Base-by-base conservation (phyloP, 306 rosid species). In the Quercus engelmannii region DNA sequence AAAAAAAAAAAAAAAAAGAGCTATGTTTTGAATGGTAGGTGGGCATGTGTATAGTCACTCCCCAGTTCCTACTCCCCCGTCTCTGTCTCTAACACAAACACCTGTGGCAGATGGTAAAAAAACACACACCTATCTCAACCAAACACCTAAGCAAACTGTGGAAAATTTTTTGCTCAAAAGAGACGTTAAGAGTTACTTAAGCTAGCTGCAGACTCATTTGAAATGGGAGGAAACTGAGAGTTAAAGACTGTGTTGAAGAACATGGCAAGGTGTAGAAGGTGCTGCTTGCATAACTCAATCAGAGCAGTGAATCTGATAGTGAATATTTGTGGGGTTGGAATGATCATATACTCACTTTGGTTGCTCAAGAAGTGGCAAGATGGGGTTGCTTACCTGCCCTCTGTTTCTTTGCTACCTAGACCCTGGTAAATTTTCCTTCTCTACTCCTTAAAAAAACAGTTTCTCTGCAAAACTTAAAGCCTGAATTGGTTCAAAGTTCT, bases 331-430 rank as follows among this genome's bases (percentile, higher is more conserved):
- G 91, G 89, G 12, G 76, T 75, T 17, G 88, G 33, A 9, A 81
- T 82, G 80, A 89, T 89, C 49, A 51, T 87, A 4, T 89, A 87
- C 74, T 77, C 89, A 15, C 93, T 89, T 14, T 87, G 93, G 91
- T 82, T 89, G 12, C 63, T 83, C 33, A 81, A 81, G 79, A 81
- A 75, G 63, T 89, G 93, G 93, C 55, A 82, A 5, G 49, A 67
- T 73, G 87, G 82, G 69, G 62, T 81, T 7, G 52, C 75, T 10
- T 75, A 71, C 33, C 57, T 89, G 19, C 83, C 85, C 73, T 1
- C 33, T 14, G 52, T 75, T n/a, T 7, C 79, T 9, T 7, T 0
- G 14, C 1, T 78, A 19, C 76, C 78, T 14, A 52, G 55, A 17
- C 93, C 93, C 62, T 83, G 85, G 93, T 89, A 76, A 72, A 65